Conservation (phyloP, 2,329 filamentous ascomycete species). For the Bretziella fagacearum region DNA sequence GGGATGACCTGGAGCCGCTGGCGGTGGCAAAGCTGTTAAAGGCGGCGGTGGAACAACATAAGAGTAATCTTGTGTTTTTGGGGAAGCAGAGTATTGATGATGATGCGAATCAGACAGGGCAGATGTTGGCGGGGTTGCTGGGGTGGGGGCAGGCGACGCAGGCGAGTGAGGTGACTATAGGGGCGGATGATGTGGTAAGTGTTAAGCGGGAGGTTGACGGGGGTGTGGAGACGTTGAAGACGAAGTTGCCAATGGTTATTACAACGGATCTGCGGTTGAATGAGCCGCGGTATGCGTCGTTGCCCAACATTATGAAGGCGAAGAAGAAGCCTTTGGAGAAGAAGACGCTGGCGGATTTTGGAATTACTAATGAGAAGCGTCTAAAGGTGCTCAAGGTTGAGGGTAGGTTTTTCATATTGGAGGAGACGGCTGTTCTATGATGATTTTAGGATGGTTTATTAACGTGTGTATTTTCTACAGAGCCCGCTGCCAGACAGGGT, state of each 20-base stretch:
- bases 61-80: constrained; percentile 78
- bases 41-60: constrained; percentile 64
- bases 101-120: constrained; percentile 86
- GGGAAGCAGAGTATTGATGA: constrained; percentile 99
- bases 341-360: constrained; percentile 70
- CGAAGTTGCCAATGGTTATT: constrained; percentile 79
- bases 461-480: constrained; percentile 24
- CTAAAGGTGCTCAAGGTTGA: constrained; percentile 83
- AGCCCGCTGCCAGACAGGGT: constrained; percentile 74
- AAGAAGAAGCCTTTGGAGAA: constrained; percentile 99
- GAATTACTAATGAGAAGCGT: constrained; percentile 54
- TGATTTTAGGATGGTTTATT: constrained; percentile 8
- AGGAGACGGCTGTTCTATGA: neutral
- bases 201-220: constrained; percentile 92
- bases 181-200: constrained; percentile 48
- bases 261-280: constrained; percentile 92
- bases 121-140: constrained; percentile 88
- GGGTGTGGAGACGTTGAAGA: constrained; percentile 73
- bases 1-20: constrained; percentile 68
- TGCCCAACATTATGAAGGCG: constrained; percentile 99
- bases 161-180: constrained; percentile 69
- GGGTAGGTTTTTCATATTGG: constrained; percentile 33
- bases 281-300: constrained; percentile 80
- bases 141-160: constrained; percentile 92
- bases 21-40: constrained; percentile 80